Conservation (phyloP, 2,329 filamentous ascomycete genomes). For the Thyridium curvatum region DNA sequence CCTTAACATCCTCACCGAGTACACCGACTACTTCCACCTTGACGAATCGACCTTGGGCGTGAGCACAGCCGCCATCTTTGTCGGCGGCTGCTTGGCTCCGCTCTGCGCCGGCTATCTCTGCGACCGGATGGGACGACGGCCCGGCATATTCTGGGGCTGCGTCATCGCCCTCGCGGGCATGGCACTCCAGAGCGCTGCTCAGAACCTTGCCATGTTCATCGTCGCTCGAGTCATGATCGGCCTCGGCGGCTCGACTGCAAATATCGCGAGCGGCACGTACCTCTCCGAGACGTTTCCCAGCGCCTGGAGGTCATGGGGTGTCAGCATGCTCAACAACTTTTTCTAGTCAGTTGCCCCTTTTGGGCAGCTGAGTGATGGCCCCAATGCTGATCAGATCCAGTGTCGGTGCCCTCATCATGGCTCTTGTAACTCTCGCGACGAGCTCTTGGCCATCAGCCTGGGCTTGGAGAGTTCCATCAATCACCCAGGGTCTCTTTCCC, state of each 20-base stretch:
- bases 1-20: constrained; percentile 2
- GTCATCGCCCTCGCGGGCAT: constrained; percentile 29
- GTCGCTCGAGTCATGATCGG: constrained; percentile 32
- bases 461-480: constrained; percentile 37
- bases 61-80: constrained; percentile 1
- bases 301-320: constrained; percentile 13
- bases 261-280: constrained; percentile 1
- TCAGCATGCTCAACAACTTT: constrained; percentile 19
- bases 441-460: constrained; percentile 33
- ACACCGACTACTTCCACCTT: constrained; percentile 3
- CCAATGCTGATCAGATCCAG: too few relatives aligned
- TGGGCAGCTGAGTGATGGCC: too few relatives aligned
- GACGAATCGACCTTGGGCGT: constrained; percentile 1
- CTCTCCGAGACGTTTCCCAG: constrained; percentile 4
- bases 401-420: constrained; percentile 32
- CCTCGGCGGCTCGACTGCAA: constrained; percentile 18
- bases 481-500: constrained; percentile 31
- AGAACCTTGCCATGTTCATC: constrained; percentile 38
- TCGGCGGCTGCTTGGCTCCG: constrained; percentile 2
- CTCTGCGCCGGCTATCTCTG: constrained; percentile 12
- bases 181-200: constrained; percentile 32
- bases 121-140: constrained; percentile 28
- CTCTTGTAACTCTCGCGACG: constrained; percentile 36
- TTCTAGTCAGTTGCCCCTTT: constrained; percentile 10
- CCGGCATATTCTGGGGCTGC: constrained; percentile 14